phyloP scores from a whole-genome alignment of 352 stramenopile species.

The Phytopythium montanum region DNA sequence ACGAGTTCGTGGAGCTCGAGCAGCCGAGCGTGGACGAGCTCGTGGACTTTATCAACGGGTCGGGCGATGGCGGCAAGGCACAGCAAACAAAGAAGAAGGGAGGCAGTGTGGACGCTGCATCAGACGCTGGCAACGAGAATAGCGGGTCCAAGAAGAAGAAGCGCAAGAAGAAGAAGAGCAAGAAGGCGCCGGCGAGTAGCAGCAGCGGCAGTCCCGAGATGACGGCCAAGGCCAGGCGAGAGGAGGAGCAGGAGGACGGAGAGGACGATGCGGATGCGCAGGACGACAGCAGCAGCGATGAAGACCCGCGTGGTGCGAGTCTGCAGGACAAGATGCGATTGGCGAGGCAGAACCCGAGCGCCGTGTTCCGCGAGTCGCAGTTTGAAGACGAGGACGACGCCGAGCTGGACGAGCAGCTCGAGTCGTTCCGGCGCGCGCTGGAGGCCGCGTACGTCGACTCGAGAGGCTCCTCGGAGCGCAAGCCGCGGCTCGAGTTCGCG shows the following conservation, averaged over 20 bases:
- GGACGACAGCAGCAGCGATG: slow-evolving; percentile 7
- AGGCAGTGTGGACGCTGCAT: slow-evolving; percentile 11
- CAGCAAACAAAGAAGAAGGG: slow-evolving; percentile 21
- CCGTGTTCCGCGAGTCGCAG: slow-evolving; percentile 76
- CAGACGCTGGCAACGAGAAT: slow-evolving; percentile 20
- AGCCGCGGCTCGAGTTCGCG: slow-evolving; percentile 61
- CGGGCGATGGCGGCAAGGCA: slow-evolving; percentile 12
- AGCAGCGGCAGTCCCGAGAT: not conserved
- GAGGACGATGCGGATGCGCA: slow-evolving; percentile 1
- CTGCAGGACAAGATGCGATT: slow-evolving; percentile 66
- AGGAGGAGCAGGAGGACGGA: slow-evolving; percentile 14
- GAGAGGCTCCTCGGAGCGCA: slow-evolving; percentile 39
- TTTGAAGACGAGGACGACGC: slow-evolving; percentile 82
- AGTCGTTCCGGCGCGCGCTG: slow-evolving; percentile 71
- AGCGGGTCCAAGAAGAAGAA: slow-evolving; percentile 44
- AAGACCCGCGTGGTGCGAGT: slow-evolving; percentile 11
- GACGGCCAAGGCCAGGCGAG: slow-evolving; percentile 16
- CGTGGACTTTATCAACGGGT: slow-evolving; percentile 77
- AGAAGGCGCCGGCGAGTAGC: slow-evolving; percentile 24
- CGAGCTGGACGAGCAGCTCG: slow-evolving; percentile 69
- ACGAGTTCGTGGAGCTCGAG: slow-evolving; percentile 78
- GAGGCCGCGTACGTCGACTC: slow-evolving; percentile 69
- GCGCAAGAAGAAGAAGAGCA: slow-evolving; percentile 75
- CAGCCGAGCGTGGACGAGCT: slow-evolving; percentile 80
- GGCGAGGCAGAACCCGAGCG: slow-evolving; percentile 64